Conservation (phyloP, 108 stramenopile species). For the Cyclotella choctawhatcheeana region DNA sequence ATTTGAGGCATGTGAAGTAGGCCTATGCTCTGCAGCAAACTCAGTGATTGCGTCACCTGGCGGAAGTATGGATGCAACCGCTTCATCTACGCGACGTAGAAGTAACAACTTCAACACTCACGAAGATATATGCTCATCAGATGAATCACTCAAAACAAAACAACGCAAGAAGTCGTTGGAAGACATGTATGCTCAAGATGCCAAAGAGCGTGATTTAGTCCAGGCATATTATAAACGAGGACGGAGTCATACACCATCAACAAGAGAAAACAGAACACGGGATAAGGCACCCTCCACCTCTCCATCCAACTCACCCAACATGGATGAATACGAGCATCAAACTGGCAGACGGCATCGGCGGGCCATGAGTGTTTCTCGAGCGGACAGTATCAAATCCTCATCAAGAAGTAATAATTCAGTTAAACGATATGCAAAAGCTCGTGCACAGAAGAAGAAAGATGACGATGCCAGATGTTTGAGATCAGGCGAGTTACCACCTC, state of each 20-base stretch:
- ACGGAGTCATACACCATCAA: slow-evolving; percentile 47
- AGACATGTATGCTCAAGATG: neutral
- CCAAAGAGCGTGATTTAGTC: slow-evolving; percentile 15
- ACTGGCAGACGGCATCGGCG: slow-evolving; percentile 25
- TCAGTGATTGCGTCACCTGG: slow-evolving; percentile 13
- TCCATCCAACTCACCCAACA: slow-evolving; percentile 7
- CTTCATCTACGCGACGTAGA: neutral
- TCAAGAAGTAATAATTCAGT: slow-evolving; percentile 1
- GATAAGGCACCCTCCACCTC: slow-evolving; percentile 17
- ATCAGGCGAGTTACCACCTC: slow-evolving; percentile 12
- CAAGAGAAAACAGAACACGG: slow-evolving; percentile 21
- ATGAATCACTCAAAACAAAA: neutral
- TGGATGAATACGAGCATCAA: slow-evolving; percentile 31
- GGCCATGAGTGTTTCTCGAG: slow-evolving; percentile 41
- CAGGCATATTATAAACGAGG: slow-evolving; percentile 48
- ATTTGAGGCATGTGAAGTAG: slow-evolving; percentile 44
- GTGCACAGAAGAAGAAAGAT: neutral
- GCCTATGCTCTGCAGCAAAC: slow-evolving; percentile 28
- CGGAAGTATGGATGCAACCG: neutral
- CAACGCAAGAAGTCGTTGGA: slow-evolving; percentile 14
- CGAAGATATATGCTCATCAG: slow-evolving; percentile 4
- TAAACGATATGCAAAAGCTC: slow-evolving; percentile 18
- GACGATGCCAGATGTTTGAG: neutral
- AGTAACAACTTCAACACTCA: neutral
- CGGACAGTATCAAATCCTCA: slow-evolving; percentile 13